Percentiles rank a stretch among this genome's conserved stretches.
Conservation (phyloP, 169 alveolate species). For the Babesia sp. region DNA sequence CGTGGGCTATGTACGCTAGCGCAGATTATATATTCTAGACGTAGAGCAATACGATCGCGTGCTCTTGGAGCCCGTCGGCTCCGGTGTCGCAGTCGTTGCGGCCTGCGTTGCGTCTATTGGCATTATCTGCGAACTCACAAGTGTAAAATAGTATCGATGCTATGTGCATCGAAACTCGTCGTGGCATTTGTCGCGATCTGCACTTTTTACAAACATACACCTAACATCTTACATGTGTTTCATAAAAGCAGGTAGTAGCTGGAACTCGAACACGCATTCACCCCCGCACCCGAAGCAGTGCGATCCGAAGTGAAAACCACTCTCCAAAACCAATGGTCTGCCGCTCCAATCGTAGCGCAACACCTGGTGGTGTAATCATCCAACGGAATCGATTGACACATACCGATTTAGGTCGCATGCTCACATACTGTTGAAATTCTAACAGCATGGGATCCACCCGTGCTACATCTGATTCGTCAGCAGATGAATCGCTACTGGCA, state of each 20-base stretch:
- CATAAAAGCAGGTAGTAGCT: conserved; percentile 41
- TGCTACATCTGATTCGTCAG: conserved; percentile 23
- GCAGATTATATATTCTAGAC: conserved; percentile 88
- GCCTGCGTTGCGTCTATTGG: not conserved
- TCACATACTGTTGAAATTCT: conserved; percentile 40
- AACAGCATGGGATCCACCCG: conserved; percentile 13
- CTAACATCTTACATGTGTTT: conserved; percentile 17
- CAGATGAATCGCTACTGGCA: not conserved
- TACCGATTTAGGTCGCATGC: conserved; percentile 33
- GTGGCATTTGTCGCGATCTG: conserved; percentile 2
- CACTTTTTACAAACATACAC: too few relatives aligned
- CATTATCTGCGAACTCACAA: conserved; percentile 7
- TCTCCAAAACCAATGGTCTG: conserved; percentile 19
- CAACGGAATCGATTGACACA: not conserved
- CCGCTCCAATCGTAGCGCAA: conserved; percentile 42
- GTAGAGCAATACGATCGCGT: conserved; percentile 9
- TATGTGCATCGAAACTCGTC: conserved; percentile 34
- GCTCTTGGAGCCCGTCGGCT: conserved; percentile 3
- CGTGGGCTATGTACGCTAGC: conserved; percentile 98
- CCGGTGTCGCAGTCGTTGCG: conserved; percentile 22
- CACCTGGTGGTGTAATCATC: not conserved
- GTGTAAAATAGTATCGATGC: conserved; percentile 52
- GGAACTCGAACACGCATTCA: conserved; percentile 38
- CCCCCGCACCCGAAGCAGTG: conserved; percentile 28
- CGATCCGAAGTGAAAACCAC: not conserved